Percentiles rank a stretch among this genome's conserved stretches.
Evolutionary conservation across 495 filamentous ascomycete species (phyloP).

Genomic region (Cercophora newfieldiana): DNA sequence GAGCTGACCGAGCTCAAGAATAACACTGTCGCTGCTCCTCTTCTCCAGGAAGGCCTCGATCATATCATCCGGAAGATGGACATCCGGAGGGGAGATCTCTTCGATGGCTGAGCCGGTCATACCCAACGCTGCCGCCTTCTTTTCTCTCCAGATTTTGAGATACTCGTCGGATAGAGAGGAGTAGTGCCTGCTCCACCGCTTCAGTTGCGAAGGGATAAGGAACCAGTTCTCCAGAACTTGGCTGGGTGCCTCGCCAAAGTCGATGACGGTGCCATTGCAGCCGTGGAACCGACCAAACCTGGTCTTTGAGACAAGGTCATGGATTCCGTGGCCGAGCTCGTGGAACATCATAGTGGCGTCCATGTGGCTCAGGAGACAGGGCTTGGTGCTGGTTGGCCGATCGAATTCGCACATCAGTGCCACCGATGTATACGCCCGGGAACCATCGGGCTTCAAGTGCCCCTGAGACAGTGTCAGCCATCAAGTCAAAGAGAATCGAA

Average conservation of each 20-base stretch:
- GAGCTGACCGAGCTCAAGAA: conserved; percentile 66
- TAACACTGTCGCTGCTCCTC: conserved; percentile 28
- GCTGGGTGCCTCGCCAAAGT: conserved; percentile 71
- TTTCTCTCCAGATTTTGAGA: conserved; percentile 5
- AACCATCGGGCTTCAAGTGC: not conserved
- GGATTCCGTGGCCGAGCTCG: conserved; percentile 6
- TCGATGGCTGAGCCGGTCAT: not conserved
- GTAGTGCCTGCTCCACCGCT: conserved; percentile 63
- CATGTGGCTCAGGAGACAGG: not conserved
- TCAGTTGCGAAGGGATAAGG: conserved; percentile 69
- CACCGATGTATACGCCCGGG: not conserved
- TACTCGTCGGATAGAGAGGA: conserved; percentile 10
- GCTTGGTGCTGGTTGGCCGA: not conserved
- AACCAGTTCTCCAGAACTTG: conserved; percentile 82
- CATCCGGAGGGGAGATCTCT: not conserved
- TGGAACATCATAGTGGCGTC: not conserved
- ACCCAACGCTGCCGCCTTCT: not conserved
- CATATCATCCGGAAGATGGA: not conserved
- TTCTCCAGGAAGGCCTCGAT: not conserved
- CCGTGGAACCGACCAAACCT: conserved; percentile 59
- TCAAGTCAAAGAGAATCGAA: not conserved
- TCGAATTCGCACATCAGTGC: not conserved
- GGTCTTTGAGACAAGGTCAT: conserved; percentile 6
- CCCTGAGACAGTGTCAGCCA: not conserved
- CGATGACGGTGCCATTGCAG: conserved; percentile 63